These are phyloP conservation scores for Omphalotus guepiniiformis DNA, from an alignment of 768 basidiomycete genomes.

Conservation along the genomic window DNA sequence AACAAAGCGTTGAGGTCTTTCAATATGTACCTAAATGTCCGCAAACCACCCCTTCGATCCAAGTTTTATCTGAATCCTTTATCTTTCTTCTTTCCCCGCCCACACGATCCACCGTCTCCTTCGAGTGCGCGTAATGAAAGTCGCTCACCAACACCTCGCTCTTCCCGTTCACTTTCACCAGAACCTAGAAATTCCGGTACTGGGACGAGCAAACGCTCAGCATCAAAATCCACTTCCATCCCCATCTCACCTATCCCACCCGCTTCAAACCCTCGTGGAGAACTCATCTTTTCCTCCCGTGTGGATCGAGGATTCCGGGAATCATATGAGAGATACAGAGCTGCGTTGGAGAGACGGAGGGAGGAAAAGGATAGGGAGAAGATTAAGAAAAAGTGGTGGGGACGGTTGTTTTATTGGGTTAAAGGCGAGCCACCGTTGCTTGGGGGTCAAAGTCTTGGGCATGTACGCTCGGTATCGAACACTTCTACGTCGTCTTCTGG, in stretches of 20 bases:
- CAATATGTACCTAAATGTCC: conserved; percentile 97
- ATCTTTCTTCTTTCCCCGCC: conserved; percentile 53
- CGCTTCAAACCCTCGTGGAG: conserved; percentile 85
- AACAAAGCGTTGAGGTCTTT: conserved; percentile 88
- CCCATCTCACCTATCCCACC: conserved; percentile 85
- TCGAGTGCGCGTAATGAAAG: conserved; percentile 24
- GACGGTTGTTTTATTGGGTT: conserved; percentile 1
- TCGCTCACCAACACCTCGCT: conserved; percentile 18
- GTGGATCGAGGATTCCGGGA: conserved; percentile 83
- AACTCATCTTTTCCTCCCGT: conserved; percentile 91
- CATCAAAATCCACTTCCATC: conserved; percentile 38
- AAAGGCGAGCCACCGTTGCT: background rate
- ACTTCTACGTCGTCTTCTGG: background rate
- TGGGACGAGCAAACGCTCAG: conserved; percentile 15
- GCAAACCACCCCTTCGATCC: conserved; percentile 67
- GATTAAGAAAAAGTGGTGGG: conserved; percentile 23
- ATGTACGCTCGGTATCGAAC: background rate
- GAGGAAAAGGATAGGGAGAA: conserved; percentile 53
- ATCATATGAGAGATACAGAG: conserved; percentile 87
- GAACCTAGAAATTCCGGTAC: background rate
- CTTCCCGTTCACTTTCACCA: conserved; percentile 27
- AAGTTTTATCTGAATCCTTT: conserved; percentile 53
- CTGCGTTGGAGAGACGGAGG: conserved; percentile 77
- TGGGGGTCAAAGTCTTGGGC: background rate
- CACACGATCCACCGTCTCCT: conserved; percentile 33